These are phyloP conservation scores for Grosmannia clavigera DNA, from an alignment of 2,329 filamentous ascomycete species.

Conservation along the genomic window DNA sequence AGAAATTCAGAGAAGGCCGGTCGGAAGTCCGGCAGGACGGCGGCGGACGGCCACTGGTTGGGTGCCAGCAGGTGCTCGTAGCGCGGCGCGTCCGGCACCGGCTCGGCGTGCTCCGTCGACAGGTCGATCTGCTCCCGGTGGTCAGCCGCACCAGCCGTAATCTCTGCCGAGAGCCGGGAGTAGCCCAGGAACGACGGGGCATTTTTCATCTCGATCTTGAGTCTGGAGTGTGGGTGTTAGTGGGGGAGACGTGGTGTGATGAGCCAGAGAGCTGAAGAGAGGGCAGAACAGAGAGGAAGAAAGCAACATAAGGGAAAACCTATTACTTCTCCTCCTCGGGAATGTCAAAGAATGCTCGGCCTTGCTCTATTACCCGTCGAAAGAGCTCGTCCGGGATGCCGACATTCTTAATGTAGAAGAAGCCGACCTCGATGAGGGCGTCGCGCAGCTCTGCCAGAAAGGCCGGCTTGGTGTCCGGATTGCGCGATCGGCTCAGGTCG, in stretches of 20 bases:
- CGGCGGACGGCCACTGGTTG: constrained; percentile 63
- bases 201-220: constrained; percentile 62
- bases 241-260: too few species aligned
- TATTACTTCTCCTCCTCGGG: constrained; percentile 69
- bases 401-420: constrained; percentile 73
- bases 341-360: constrained; percentile 64
- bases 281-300: too few species aligned
- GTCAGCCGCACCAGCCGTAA: constrained; percentile 64
- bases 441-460: constrained; percentile 62
- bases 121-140: constrained; percentile 82
- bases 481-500: constrained; percentile 54
- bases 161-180: constrained; percentile 51
- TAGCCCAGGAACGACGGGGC: constrained; percentile 61
- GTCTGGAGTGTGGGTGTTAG: constrained; percentile 22
- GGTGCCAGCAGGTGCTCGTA: constrained; percentile 69
- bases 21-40: constrained; percentile 54
- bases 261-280: too few species aligned
- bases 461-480: constrained; percentile 52
- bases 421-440: constrained; percentile 76
- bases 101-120: constrained; percentile 62
- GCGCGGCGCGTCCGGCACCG: constrained; percentile 47
- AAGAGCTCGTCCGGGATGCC: constrained; percentile 57
- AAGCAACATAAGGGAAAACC: background rate
- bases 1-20: constrained; percentile 64
- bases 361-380: constrained; percentile 51